Base-by-base conservation (phyloP, 495 filamentous ascomycete species). In the Neurospora hispaniola region DNA sequence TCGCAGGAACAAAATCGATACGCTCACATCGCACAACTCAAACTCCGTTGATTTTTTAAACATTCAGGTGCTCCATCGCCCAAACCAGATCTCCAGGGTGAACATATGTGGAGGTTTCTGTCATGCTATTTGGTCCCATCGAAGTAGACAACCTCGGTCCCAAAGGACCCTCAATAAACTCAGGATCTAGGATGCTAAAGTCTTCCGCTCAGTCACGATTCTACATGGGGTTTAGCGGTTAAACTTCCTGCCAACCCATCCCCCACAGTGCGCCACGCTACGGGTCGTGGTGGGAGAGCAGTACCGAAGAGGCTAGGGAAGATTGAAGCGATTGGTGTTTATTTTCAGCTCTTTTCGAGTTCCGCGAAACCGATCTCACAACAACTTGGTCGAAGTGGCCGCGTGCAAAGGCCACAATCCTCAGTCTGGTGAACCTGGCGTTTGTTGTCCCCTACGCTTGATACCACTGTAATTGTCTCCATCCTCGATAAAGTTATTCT, bases 291-390 rank as follows among this genome's bases (percentile, higher is more conserved):
- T 35, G 27, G 31, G 43, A 62, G 42, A 62, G 42, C 43, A 71
- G 31, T 71, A 71, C 71, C 71, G 46, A 66, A 59, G 46, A 41
- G 71, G 46, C 59, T 31, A 31, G 46, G 31, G 31, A 11, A 23
- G 8, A 10, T 31, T 6, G 31, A 38, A 46, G 43, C 68, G 72
- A 70, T 73, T 73, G 66, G 68, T 31, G 68, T 73, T 69, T 73
- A 70, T 73, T 73, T 73, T 59, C 72, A 54, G 72, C 20, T 48
- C 27, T 54, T 23, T 38, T 69, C 20, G 23, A 42, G 5, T 48
- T 39, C 54, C 54, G 14, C 27, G 20, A 14, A 71, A 71, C 11
- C 43, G 11, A n/a, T 41, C 44, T 41, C 18, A 31, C 68, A 42
- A 71, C n/a, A 20, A 40, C 38, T 39, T 11, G 41, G 69, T 62